Evolutionary conservation across 1,284 basidiomycete genomes (phyloP).

Genomic region (Marasmius oreades): DNA sequence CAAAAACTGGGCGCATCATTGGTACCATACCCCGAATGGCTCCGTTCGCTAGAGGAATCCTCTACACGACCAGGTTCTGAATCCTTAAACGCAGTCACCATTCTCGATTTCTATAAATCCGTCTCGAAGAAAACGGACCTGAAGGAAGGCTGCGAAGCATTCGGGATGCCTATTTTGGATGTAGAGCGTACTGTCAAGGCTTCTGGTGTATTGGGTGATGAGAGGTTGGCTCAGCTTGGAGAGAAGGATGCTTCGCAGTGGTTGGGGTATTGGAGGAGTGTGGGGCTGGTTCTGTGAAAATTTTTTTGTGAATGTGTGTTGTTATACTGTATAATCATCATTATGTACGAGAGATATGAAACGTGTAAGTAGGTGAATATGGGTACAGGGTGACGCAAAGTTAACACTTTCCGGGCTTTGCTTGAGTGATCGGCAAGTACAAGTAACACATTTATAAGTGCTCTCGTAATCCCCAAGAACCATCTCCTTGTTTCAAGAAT

Average conservation of each 20-base stretch:
- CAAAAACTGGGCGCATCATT: not conserved
- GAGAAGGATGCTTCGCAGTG: not conserved
- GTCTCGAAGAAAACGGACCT: not conserved
- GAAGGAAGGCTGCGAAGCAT: too few relatives aligned
- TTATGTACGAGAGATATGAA: too few relatives aligned
- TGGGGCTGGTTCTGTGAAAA: too few relatives aligned
- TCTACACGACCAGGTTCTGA: not conserved
- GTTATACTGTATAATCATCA: too few relatives aligned
- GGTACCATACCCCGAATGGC: not conserved
- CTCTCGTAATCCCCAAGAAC: too few relatives aligned
- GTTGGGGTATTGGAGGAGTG: not conserved
- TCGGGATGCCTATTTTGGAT: not conserved
- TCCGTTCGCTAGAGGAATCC: not conserved
- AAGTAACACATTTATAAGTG: too few relatives aligned
- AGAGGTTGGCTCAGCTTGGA: not conserved
- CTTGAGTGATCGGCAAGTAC: too few relatives aligned
- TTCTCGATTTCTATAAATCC: not conserved
- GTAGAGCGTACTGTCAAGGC: not conserved
- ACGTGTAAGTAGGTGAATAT: too few relatives aligned
- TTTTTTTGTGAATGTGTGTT: too few relatives aligned
- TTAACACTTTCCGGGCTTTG: too few relatives aligned
- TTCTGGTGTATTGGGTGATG: not conserved
- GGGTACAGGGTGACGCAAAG: too few relatives aligned
- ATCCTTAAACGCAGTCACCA: not conserved
- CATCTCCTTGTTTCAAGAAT: too few relatives aligned